Conservation (phyloP, 345 rosid species). For the Lumnitzera racemosa region DNA sequence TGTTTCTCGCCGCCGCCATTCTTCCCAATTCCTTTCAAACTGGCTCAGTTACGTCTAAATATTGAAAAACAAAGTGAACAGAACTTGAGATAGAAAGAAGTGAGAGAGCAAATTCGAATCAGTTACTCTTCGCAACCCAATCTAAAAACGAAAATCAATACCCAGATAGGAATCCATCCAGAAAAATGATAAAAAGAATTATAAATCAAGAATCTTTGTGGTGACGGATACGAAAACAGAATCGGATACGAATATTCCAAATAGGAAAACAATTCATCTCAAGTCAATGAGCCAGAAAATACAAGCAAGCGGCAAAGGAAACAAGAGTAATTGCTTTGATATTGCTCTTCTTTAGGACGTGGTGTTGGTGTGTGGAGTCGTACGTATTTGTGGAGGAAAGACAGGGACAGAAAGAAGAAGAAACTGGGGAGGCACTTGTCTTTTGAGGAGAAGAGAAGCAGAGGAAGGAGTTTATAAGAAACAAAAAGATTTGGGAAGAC, state of each 20-base stretch:
- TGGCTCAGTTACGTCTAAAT: slow-evolving; percentile 23
- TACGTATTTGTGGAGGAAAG: background rate
- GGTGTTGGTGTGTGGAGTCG: background rate
- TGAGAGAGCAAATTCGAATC: slow-evolving; percentile 16
- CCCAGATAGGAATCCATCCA: slow-evolving; percentile 26
- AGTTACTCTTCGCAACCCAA: slow-evolving; percentile 1
- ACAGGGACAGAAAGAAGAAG: slow-evolving; percentile 2
- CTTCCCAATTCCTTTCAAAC: background rate
- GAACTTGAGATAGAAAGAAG: slow-evolving; percentile 11
- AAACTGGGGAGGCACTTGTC: slow-evolving; percentile 1
- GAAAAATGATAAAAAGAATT: slow-evolving; percentile 12
- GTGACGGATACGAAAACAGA: slow-evolving; percentile 26
- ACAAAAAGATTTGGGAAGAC: too few species aligned
- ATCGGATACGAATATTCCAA: slow-evolving; percentile 32
- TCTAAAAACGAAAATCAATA: slow-evolving; percentile 1
- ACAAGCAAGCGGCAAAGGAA: slow-evolving; percentile 25
- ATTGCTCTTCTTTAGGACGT: background rate
- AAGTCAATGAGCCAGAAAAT: slow-evolving; percentile 4
- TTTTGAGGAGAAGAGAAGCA: too few species aligned
- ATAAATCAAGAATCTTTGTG: slow-evolving; percentile 19
- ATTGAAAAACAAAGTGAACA: background rate
- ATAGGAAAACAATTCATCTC: slow-evolving; percentile 23
- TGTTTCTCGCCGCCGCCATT: slow-evolving; percentile 42
- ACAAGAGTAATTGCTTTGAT: slow-evolving; percentile 5
- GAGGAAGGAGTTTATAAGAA: too few species aligned